Conservation (phyloP, 768 basidiomycete species). For the Tylopilus subfusipes region DNA sequence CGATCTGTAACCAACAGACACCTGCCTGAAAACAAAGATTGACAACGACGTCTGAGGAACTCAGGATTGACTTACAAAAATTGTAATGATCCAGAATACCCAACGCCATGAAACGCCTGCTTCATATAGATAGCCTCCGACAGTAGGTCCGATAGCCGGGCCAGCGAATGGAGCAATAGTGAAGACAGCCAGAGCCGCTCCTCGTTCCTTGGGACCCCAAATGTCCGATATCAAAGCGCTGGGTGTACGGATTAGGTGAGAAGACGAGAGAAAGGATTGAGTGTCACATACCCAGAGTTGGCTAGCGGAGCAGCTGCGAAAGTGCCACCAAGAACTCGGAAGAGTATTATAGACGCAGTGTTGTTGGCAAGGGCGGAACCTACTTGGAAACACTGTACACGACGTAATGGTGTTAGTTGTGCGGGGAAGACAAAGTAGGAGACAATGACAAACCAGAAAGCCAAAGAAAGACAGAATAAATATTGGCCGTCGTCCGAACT, state of each 20-base stretch:
- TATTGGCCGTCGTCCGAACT: constrained; percentile 57
- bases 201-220: constrained; percentile 59
- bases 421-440: background rate
- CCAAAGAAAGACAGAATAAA: constrained; percentile 55
- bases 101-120: constrained; percentile 54
- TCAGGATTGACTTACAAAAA: constrained; percentile 42
- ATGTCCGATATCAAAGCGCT: constrained; percentile 56
- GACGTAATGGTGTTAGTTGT: background rate
- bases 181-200: constrained; percentile 64
- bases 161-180: constrained; percentile 66
- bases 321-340: constrained; percentile 67
- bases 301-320: constrained; percentile 69
- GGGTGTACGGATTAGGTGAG: background rate
- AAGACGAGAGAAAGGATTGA: background rate
- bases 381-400: constrained; percentile 52
- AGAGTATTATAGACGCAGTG: constrained; percentile 58
- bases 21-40: constrained; percentile 37
- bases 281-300: constrained; percentile 53
- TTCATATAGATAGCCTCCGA: constrained; percentile 43
- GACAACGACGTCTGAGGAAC: background rate
- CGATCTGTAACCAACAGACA: constrained; percentile 43
- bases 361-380: constrained; percentile 61
- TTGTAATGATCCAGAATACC: constrained; percentile 62
- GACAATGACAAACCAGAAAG: constrained; percentile 42
- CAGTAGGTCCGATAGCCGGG: constrained; percentile 55